Percentiles rank a stretch among this genome's conserved stretches.
phyloP scores from a whole-genome alignment of 345 rosid species.

The Stellera chamaejasme region DNA sequence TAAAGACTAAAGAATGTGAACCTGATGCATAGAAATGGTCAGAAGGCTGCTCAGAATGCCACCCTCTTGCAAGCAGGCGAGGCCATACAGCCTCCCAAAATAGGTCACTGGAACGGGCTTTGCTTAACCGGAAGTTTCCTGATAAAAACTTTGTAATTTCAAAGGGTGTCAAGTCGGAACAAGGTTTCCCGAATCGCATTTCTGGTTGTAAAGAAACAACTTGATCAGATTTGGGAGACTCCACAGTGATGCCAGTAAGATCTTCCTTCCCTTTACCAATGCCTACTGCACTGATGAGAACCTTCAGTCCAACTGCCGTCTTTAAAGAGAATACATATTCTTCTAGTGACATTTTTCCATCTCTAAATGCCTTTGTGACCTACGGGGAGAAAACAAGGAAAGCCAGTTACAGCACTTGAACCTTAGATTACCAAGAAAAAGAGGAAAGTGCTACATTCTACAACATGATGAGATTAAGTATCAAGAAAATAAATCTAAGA shows the following conservation, averaged over 20 bases:
- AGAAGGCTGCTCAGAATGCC: constrained; percentile 50
- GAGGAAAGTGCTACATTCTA: not conserved
- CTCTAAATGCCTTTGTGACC: constrained; percentile 47
- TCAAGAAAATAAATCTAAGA: not conserved
- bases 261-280: constrained; percentile 45
- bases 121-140: constrained; percentile 42
- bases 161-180: constrained; percentile 32
- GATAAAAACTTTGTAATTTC: constrained; percentile 39
- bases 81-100: constrained; percentile 70
- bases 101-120: constrained; percentile 41
- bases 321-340: constrained; percentile 35
- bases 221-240: constrained; percentile 28
- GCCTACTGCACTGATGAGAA: constrained; percentile 33
- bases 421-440: not conserved
- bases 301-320: constrained; percentile 20
- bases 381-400: constrained; percentile 15
- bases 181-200: constrained; percentile 43
- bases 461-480: not conserved
- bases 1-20: constrained; percentile 33
- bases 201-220: constrained; percentile 21
- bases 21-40: constrained; percentile 25
- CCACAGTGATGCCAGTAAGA: constrained; percentile 32
- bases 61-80: constrained; percentile 46
- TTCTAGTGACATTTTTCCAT: constrained; percentile 40
- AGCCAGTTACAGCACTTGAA: constrained; percentile 2